phyloP scores from a whole-genome alignment of 441 rosid genomes.

The Gossypium aridum region DNA sequence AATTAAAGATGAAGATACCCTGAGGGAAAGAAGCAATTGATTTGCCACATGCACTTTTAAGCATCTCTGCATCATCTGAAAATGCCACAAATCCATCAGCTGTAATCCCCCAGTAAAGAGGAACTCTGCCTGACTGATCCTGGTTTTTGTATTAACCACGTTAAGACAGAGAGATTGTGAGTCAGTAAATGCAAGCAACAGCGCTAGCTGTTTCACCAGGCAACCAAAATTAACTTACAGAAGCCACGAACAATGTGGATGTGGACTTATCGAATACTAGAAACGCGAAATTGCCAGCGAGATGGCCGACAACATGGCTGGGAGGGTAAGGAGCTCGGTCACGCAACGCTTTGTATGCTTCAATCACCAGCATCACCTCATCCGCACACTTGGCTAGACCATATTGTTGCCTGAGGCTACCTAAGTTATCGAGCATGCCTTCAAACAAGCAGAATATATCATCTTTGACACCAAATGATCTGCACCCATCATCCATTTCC shows the following conservation, averaged over 20 bases:
- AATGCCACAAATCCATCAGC: constrained; percentile 89
- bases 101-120: constrained; percentile 91
- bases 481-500: constrained; percentile 18
- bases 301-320: constrained; percentile 78
- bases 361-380: constrained; percentile 83
- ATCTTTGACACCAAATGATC: constrained; percentile 84
- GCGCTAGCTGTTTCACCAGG: not conserved
- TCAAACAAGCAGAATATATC: constrained; percentile 88
- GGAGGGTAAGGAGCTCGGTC: constrained; percentile 93
- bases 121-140: constrained; percentile 89
- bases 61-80: constrained; percentile 71
- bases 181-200: not conserved
- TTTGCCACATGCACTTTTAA: constrained; percentile 94
- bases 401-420: constrained; percentile 80
- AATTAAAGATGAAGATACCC: constrained; percentile 30
- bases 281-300: constrained; percentile 71
- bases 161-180: not conserved
- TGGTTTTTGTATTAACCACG: constrained; percentile 19
- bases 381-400: constrained; percentile 79
- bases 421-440: constrained; percentile 77
- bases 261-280: constrained; percentile 78
- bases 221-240: constrained; percentile 39
- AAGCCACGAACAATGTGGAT: constrained; percentile 78
- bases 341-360: constrained; percentile 91
- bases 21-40: constrained; percentile 95